Conservation (phyloP, 1,284 basidiomycete genomes). For the Coriolopsis trogii region DNA sequence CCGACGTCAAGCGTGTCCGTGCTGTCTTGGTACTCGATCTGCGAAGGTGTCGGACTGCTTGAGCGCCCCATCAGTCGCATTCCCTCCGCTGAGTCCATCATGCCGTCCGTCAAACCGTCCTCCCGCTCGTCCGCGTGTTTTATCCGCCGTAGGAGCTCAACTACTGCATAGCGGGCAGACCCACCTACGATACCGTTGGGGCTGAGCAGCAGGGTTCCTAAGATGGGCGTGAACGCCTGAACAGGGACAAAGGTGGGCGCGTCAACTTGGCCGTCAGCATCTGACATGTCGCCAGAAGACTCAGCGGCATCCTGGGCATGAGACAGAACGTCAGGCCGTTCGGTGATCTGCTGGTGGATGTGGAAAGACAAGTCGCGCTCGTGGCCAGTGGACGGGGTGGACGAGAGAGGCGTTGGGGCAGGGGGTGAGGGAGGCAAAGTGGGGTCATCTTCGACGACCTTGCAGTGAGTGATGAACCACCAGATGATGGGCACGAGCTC, state of each 20-base stretch:
- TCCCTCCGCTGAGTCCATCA: neutral
- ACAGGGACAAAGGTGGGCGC: conserved; percentile 63
- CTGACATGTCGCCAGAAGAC: neutral
- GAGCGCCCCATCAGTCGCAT: neutral
- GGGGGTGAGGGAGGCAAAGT: conserved; percentile 13
- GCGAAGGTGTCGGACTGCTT: conserved; percentile 12
- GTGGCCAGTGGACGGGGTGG: neutral
- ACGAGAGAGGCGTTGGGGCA: conserved; percentile 20
- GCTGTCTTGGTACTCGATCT: conserved; percentile 36
- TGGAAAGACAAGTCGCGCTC: conserved; percentile 8
- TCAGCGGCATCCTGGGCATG: conserved; percentile 2
- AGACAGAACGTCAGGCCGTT: conserved; percentile 5
- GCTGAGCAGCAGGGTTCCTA: conserved; percentile 87
- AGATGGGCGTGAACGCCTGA: conserved; percentile 88
- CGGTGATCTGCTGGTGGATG: conserved; percentile 2
- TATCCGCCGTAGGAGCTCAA: conserved; percentile 74
- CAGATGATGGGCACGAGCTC: conserved; percentile 86
- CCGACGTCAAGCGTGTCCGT: conserved; percentile 37
- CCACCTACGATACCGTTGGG: conserved; percentile 76
- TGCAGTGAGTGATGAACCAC: conserved; percentile 90
- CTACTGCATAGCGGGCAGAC: conserved; percentile 76
- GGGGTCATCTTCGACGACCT: conserved; percentile 53
- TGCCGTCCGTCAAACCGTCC: conserved; percentile 21
- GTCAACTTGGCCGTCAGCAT: conserved; percentile 8
- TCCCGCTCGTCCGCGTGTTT: conserved; percentile 52